These are phyloP conservation scores for Sphaerosporella brunnea DNA, from an alignment of 495 filamentous ascomycete species.

Conservation along the genomic window DNA sequence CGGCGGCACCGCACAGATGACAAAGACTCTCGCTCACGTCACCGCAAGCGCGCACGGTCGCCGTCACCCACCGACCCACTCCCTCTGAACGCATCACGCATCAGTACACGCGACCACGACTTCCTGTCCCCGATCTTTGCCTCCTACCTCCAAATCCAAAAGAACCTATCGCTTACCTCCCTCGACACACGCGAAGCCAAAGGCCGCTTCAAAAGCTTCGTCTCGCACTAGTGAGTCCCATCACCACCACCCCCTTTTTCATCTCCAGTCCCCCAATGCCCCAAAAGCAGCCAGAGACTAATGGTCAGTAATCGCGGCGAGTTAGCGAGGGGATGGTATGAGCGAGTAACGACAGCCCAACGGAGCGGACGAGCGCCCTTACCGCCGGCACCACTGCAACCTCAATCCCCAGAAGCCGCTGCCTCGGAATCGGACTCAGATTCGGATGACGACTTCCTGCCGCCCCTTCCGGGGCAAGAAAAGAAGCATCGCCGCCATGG, in stretches of 20 bases:
- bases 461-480: constrained; percentile 38
- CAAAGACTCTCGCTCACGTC: too few species aligned
- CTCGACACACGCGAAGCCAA: constrained; percentile 51
- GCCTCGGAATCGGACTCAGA: background rate
- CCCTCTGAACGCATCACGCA: constrained; percentile 45
- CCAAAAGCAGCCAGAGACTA: constrained; percentile 9
- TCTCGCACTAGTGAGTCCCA: constrained; percentile 60
- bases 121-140: constrained; percentile 56
- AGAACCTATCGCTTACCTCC: constrained; percentile 45
- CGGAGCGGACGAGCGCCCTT: background rate
- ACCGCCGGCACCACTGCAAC: background rate
- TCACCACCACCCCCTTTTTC: background rate
- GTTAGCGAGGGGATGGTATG: constrained; percentile 88
- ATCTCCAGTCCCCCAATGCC: too few species aligned
- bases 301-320: constrained; percentile 67
- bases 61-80: constrained; percentile 29
- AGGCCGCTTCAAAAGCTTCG: constrained; percentile 87
- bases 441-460: constrained; percentile 44
- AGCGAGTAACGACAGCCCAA: constrained; percentile 33
- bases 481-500: constrained; percentile 33
- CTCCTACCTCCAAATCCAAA: constrained; percentile 80
- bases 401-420: background rate
- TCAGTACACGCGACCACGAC: constrained; percentile 48
- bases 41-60: constrained; percentile 8
- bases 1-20: too few species aligned